Evolutionary conservation across 208 protist species (phyloP).

Genomic region (Wallacemonas collosoma): DNA sequence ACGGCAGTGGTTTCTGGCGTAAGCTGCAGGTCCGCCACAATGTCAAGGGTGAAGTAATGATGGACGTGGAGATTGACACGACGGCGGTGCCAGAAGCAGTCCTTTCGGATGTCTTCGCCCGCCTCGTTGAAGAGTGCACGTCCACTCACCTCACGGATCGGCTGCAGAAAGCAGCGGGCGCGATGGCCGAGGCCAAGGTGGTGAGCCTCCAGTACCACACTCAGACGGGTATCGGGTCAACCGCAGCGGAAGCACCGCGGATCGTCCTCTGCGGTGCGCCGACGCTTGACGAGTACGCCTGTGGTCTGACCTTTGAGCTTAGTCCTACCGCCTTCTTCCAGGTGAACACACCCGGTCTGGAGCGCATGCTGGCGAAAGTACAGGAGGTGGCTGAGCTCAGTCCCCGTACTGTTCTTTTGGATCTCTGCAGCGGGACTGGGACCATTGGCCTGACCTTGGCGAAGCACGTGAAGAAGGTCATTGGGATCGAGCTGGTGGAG

Average conservation of each 20-base stretch:
- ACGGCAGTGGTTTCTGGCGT: conserved; percentile 89
- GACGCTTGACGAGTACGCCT: conserved; percentile 75
- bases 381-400: conserved; percentile 57
- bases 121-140: conserved; percentile 39
- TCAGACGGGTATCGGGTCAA: conserved; percentile 69
- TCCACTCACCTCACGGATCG: conserved; percentile 20
- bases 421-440: conserved; percentile 96
- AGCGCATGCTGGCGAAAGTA: conserved; percentile 83
- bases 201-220: conserved; percentile 79
- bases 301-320: conserved; percentile 87
- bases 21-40: conserved; percentile 90
- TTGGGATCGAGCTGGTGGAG: conserved; percentile 94
- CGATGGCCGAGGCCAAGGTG: conserved; percentile 38
- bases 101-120: conserved; percentile 36
- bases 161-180: conserved; percentile 27
- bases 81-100: conserved; percentile 34
- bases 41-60: conserved; percentile 81
- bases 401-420: conserved; percentile 81
- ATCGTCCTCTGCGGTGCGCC: conserved; percentile 59
- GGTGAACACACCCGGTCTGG: conserved; percentile 93
- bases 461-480: conserved; percentile 78
- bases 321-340: conserved; percentile 95
- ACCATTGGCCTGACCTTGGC: conserved; percentile 93
- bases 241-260: conserved; percentile 59
- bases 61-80: conserved; percentile 72